Evolutionary conservation across 75 land plant species (phyloP), one percentile per base, ranked within the genome.

Genomic region (Cryptomeria japonica): DNA sequence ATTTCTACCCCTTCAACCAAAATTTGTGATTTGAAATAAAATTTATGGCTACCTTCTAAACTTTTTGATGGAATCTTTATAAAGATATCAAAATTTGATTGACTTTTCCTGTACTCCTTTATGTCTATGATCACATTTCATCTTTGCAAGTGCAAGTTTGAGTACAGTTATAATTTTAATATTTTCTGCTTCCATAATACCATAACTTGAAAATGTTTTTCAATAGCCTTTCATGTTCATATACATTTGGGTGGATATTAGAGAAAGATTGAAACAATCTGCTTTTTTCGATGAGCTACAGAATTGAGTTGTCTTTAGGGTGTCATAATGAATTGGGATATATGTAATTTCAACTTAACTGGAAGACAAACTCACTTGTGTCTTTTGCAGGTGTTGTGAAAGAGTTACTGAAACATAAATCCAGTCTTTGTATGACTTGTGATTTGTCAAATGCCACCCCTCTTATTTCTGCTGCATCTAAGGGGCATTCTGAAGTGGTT

Each of bases 381-480:
- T 77, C 49, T 25, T 72, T 42, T 86, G 44, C 91, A 90, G 91
- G 44, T 49, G 86, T 88, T 90, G 91, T 90, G 13, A 89, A 90
- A 85, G 89, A 80, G 61, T 87, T 90, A 18, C 42, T 90, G 85
- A 76, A 90, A 28, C 87, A 90, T 86, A 75, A 90, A 41, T 53
- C 87, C 0, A 36, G 31, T 10, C 77, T 90, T 15, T 58, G 87
- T 79, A 88, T 80, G 83, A 88, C 91, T 39, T 51, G 70, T 37
- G 89, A 88, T 68, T 89, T 70, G 46, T 77, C 89, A 79, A 79
- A 88, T 84, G 89, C 68, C 18, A 90, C 91, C 19, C 91, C 91
- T 38, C 91, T 90, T 80, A 88, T 90, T 78, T 64, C 91, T 68
- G 91, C 91, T 42, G 87, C 91, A 58, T 56, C 87, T 37, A 85